Conservation (phyloP, 805 yeast species). For the Lipomyces kockii region DNA sequence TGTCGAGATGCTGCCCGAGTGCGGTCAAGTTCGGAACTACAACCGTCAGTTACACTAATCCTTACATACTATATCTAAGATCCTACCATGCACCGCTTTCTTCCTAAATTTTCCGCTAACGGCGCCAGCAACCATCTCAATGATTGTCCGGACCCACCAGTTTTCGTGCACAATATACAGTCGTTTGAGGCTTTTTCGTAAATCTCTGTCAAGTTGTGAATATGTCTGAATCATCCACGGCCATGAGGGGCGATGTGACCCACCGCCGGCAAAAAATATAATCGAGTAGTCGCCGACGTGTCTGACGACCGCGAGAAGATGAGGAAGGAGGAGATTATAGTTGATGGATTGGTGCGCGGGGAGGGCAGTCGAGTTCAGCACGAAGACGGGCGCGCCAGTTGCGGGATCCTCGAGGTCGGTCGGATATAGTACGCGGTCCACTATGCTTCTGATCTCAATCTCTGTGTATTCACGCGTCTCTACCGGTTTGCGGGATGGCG, state of each 20-base stretch:
- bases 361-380: constrained; percentile 80
- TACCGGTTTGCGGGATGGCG: constrained; percentile 2
- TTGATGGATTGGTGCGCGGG: constrained; percentile 61
- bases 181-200: constrained; percentile 60
- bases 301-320: constrained; percentile 64
- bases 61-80: constrained; percentile 17
- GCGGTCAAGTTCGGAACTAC: constrained; percentile 49
- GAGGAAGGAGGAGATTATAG: constrained; percentile 59
- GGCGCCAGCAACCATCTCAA: constrained; percentile 71
- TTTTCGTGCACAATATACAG: constrained; percentile 86
- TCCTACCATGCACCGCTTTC: constrained; percentile 54
- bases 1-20: constrained; percentile 66
- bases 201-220: constrained; percentile 60
- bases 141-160: constrained; percentile 81
- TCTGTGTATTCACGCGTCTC: constrained; percentile 11
- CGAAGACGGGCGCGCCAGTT: constrained; percentile 71
- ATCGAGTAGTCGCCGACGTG: constrained; percentile 60
- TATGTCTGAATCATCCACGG: constrained; percentile 69
- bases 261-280: constrained; percentile 82
- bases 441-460: constrained; percentile 32
- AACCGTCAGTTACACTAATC: not conserved
- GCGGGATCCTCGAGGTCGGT: constrained; percentile 69
- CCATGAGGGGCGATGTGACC: constrained; percentile 65
- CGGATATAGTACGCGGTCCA: constrained; percentile 37
- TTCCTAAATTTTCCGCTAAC: constrained; percentile 54